Conservation (phyloP, 2,329 filamentous ascomycete genomes). For the Penicillium brasilianum region DNA sequence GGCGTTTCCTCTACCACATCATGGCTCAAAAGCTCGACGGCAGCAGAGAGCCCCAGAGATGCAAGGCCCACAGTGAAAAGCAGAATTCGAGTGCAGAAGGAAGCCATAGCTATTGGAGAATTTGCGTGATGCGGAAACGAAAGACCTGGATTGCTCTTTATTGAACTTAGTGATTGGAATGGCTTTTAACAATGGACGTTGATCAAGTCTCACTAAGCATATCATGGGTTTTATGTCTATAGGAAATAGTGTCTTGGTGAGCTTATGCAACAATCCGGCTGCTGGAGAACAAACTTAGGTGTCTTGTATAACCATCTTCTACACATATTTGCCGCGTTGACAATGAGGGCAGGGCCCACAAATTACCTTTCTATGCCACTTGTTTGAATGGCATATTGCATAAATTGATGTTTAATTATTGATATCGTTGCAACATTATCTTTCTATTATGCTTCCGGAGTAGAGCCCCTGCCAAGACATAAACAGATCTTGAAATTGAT, state of each 20-base stretch:
- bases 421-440: slow-evolving; percentile 19
- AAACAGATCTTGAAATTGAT: background rate
- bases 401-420: background rate
- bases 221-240: slow-evolving; percentile 3
- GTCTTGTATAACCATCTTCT: slow-evolving; percentile 7
- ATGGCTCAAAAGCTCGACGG: slow-evolving; percentile 4
- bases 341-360: background rate
- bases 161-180: background rate
- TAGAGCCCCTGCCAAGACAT: background rate
- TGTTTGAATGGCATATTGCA: slow-evolving; percentile 11
- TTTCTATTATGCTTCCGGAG: background rate
- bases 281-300: background rate
- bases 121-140: background rate
- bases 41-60: slow-evolving; percentile 11
- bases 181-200: background rate
- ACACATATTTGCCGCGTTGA: no score
- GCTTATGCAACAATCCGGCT: background rate
- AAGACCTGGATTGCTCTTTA: background rate
- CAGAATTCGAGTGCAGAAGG: slow-evolving; percentile 2
- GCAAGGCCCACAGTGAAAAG: slow-evolving; percentile 16
- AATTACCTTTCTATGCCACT: background rate
- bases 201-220: background rate
- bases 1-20: slow-evolving; percentile 3
- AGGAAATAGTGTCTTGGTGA: background rate
- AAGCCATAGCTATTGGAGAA: slow-evolving; percentile 9